phyloP scores from a whole-genome alignment of 2,329 filamentous ascomycete genomes.

The Passalora sequoiae region DNA sequence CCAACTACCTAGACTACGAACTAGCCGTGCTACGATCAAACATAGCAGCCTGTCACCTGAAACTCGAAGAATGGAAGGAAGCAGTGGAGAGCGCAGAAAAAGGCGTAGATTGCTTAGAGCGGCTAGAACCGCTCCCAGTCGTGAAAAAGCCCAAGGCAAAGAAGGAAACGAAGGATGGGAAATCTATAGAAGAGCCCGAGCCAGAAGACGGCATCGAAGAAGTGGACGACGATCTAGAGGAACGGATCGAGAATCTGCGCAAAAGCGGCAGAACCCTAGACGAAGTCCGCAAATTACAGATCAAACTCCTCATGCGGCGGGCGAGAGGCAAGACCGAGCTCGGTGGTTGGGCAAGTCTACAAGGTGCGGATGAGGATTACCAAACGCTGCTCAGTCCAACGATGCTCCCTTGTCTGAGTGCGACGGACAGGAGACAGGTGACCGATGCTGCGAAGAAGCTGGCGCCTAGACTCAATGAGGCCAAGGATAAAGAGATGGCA shows the following conservation, averaged over 20 bases:
- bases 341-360: conserved; percentile 72
- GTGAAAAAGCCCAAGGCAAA: conserved; percentile 12
- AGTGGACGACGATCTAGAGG: conserved; percentile 42
- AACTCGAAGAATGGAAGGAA: conserved; percentile 78
- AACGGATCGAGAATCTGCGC: conserved; percentile 41
- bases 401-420: conserved; percentile 55
- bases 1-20: conserved; percentile 81
- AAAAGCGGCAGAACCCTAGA: conserved; percentile 43
- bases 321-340: conserved; percentile 67
- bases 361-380: conserved; percentile 78
- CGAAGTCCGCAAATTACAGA: conserved; percentile 70
- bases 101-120: conserved; percentile 67
- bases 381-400: conserved; percentile 50
- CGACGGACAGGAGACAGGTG: conserved; percentile 64
- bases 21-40: conserved; percentile 83
- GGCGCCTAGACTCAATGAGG: conserved; percentile 64
- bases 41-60: conserved; percentile 81
- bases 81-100: conserved; percentile 68
- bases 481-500: conserved; percentile 79
- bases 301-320: conserved; percentile 76
- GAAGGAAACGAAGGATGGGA: conserved; percentile 19
- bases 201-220: conserved; percentile 45
- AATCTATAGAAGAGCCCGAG: conserved; percentile 27
- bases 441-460: conserved; percentile 60
- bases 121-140: conserved; percentile 46